Base-by-base conservation (phyloP, 331 rosid species). In the Pyracantha coccinea region DNA sequence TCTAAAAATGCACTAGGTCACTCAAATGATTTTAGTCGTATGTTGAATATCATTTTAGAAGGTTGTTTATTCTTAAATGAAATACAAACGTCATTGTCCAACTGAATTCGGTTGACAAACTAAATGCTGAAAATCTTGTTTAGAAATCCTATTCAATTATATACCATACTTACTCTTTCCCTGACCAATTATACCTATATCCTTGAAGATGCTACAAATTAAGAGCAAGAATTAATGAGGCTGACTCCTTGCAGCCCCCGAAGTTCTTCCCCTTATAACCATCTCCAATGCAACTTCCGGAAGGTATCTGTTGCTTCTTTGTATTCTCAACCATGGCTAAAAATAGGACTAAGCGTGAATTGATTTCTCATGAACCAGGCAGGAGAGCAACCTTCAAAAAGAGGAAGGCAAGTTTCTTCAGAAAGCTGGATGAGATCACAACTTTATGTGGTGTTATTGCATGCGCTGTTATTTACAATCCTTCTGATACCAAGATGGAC, bases 311-410 rank as follows among this genome's bases (percentile, higher is more conserved):
- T 7, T n/a, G 21, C 41, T 23, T 65, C 25, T 32, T 35, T 27
- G 24, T 21, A 53, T 59, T 54, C 50, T 29, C 64, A 27, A 59
- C 54, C 25, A 77, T 32, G 70, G 75, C 41, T 3, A 69, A 73
- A 64, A 77, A 53, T 8, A 76, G 16, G 32, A 33, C 32, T 4
- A 60, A 69, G 69, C 57, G 23, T 47, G 75, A 77, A 59, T 28
- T 77, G 32, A 70, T 76, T 54, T 7, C 24, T 28, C 71, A 76
- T 31, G 61, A 50, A 27, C 47, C 68, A 27, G 7, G 20, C 8
- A 68, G 69, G 67, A 58, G 80, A 69, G 73, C 44, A 11, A 55
- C 74, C 52, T 68, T 68, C n/a, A 28, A 47, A 25, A 77, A 58
- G 24, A 44, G 75, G 60, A 59, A 31, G 53, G 78, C 64, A 4